A percentile compares a stretch with the other conserved stretches of the same genome.
phyloP scores from a whole-genome alignment of 257 asterid genomes.

The Rhazya stricta region DNA sequence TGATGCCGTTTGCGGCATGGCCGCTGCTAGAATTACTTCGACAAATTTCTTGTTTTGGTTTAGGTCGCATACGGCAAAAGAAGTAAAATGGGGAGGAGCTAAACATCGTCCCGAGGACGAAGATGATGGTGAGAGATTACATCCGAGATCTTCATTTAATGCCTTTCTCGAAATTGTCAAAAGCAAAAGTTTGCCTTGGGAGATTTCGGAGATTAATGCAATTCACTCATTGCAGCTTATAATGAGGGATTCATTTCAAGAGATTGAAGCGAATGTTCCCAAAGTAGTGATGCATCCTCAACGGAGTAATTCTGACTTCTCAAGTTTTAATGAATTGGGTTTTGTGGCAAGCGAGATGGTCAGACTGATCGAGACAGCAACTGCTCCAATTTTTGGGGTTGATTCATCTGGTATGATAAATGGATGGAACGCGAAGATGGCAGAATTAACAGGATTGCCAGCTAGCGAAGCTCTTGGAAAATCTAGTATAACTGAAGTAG shows the following conservation, averaged over 20 bases:
- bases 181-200: slow-evolving; percentile 53
- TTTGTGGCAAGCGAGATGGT: slow-evolving; percentile 48
- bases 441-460: slow-evolving; percentile 53
- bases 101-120: slow-evolving; percentile 45
- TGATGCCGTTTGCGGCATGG: slow-evolving; percentile 61
- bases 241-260: slow-evolving; percentile 44
- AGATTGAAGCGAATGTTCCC: slow-evolving; percentile 23
- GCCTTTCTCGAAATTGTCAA: slow-evolving; percentile 59
- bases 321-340: slow-evolving; percentile 34
- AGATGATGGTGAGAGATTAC: slow-evolving; percentile 54
- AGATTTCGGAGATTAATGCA: slow-evolving; percentile 49
- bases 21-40: slow-evolving; percentile 42
- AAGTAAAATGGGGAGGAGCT: slow-evolving; percentile 59
- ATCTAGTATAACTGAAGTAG: slow-evolving; percentile 34
- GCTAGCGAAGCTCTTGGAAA: slow-evolving; percentile 51
- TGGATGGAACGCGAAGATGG: slow-evolving; percentile 66
- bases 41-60: slow-evolving; percentile 58
- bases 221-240: slow-evolving; percentile 63
- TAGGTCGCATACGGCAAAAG: slow-evolving; percentile 49
- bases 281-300: slow-evolving; percentile 17
- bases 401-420: slow-evolving; percentile 48
- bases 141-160: slow-evolving; percentile 59
- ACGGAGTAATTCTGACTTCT: slow-evolving; percentile 15
- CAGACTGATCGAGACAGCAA: slow-evolving; percentile 55
- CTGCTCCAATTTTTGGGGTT: slow-evolving; percentile 62